Conservation (phyloP, 176 grass and related monocot genomes). For the Thalia dealbata region DNA sequence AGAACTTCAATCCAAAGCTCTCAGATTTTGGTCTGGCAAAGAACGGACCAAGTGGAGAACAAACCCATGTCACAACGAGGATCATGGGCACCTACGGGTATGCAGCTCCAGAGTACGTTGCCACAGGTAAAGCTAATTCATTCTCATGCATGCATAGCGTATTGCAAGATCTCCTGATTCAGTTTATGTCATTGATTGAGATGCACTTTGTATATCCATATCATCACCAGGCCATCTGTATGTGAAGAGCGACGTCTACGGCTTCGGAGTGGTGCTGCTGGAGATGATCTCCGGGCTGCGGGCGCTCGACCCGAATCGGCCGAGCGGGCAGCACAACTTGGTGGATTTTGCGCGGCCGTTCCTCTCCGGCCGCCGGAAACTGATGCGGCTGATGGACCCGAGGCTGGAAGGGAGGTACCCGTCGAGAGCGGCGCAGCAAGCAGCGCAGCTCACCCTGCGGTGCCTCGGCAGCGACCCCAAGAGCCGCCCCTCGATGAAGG, state of each 20-base stretch:
- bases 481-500: constrained; percentile 58
- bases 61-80: constrained; percentile 64
- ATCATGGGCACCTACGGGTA: constrained; percentile 84
- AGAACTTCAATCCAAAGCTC: constrained; percentile 66
- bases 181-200: too few species aligned
- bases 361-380: constrained; percentile 38
- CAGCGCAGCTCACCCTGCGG: constrained; percentile 43
- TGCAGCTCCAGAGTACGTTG: constrained; percentile 86
- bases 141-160: too few species aligned
- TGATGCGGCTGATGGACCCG: constrained; percentile 48
- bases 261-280: constrained; percentile 72
- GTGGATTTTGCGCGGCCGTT: constrained; percentile 51
- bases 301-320: constrained; percentile 52
- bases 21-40: constrained; percentile 94
- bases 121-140: too few species aligned
- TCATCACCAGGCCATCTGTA: constrained; percentile 80
- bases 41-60: constrained; percentile 50
- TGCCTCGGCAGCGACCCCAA: constrained; percentile 47
- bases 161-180: too few species aligned
- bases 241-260: constrained; percentile 74
- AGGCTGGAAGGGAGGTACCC: constrained; percentile 52
- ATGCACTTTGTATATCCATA: neutral
- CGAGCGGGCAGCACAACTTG: constrained; percentile 42
- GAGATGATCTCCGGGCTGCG: constrained; percentile 54
- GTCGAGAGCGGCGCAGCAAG: constrained; percentile 34